Evolutionary conservation across 495 filamentous ascomycete species (phyloP).

Genomic region (Penicillium herquei): DNA sequence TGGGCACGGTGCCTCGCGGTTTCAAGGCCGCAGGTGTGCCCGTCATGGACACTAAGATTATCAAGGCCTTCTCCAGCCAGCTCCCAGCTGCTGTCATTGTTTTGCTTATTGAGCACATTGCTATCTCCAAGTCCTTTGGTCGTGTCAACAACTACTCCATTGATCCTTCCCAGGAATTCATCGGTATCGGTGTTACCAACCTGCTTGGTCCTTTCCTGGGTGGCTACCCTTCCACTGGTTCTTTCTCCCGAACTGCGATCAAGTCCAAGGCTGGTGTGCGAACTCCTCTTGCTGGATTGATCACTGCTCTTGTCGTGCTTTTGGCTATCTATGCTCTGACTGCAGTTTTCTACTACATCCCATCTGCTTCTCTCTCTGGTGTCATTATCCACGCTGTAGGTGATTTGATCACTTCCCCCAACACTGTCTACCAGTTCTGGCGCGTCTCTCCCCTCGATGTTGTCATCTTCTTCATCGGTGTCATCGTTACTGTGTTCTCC

Average conservation of each 20-base stretch:
- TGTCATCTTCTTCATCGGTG: slow-evolving; percentile 90
- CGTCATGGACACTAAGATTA: slow-evolving; percentile 58
- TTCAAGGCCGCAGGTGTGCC: slow-evolving; percentile 84
- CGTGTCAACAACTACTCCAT: slow-evolving; percentile 98
- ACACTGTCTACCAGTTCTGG: slow-evolving; percentile 97
- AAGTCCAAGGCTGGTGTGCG: slow-evolving; percentile 97
- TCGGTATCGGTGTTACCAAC: slow-evolving; percentile 92
- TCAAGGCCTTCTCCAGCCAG: slow-evolving; percentile 58
- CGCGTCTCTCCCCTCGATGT: slow-evolving; percentile 85
- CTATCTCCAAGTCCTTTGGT: slow-evolving; percentile 98
- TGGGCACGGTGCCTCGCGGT: slow-evolving; percentile 75
- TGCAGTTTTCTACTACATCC: slow-evolving; percentile 93
- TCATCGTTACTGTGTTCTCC: slow-evolving; percentile 84
- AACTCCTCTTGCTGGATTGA: slow-evolving; percentile 87
- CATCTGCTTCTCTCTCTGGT: slow-evolving; percentile 77
- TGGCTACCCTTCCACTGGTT: slow-evolving; percentile 91
- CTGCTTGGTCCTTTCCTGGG: slow-evolving; percentile 92
- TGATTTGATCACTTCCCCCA: slow-evolving; percentile 90
- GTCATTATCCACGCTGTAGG: slow-evolving; percentile 98
- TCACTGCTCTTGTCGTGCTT: slow-evolving; percentile 85
- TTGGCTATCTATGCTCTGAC: slow-evolving; percentile 94
- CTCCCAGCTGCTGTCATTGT: slow-evolving; percentile 87
- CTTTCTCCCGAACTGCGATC: slow-evolving; percentile 96
- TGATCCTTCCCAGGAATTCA: slow-evolving; percentile 93
- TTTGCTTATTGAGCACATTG: slow-evolving; percentile 90